Evolutionary conservation across 2,329 filamentous ascomycete genomes (phyloP).

Genomic region (Mollisiaceae sp.): DNA sequence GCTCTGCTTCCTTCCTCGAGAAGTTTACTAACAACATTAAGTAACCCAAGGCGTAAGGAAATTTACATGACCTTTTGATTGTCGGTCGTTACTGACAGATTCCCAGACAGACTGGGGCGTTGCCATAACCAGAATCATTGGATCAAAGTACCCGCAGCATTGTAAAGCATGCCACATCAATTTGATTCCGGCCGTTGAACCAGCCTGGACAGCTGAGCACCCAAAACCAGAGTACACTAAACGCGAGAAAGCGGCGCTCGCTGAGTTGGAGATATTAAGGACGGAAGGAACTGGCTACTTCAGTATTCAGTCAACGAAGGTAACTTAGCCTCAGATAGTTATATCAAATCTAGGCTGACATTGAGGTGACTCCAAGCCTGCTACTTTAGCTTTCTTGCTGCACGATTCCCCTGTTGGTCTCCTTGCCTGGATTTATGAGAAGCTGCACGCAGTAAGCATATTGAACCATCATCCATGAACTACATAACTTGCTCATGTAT

Average conservation of each 20-base stretch:
- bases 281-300: constrained; percentile 18
- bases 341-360: background rate
- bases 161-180: constrained; percentile 54
- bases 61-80: background rate
- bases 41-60: constrained; percentile 56
- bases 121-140: constrained; percentile 61
- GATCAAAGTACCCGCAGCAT: constrained; percentile 59
- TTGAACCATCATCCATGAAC: background rate
- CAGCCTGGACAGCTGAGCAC: constrained; percentile 11
- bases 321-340: background rate
- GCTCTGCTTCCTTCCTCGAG: background rate
- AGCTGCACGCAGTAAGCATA: constrained; percentile 57
- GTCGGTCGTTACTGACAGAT: background rate
- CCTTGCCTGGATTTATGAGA: constrained; percentile 81
- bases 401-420: constrained; percentile 72
- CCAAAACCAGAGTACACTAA: constrained; percentile 14
- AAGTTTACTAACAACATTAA: constrained; percentile 12
- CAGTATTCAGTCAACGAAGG: constrained; percentile 45
- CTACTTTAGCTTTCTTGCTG: constrained; percentile 72
- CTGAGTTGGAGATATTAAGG: constrained; percentile 7
- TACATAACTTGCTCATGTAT: background rate
- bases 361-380: constrained; percentile 59
- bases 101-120: constrained; percentile 1
- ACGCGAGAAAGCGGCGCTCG: constrained; percentile 16
- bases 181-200: constrained; percentile 16